Percentiles rank a stretch among this genome's conserved stretches.
phyloP scores from a whole-genome alignment of 192 early-diverging fungal genomes.

The Entomortierella chlamydospora region DNA sequence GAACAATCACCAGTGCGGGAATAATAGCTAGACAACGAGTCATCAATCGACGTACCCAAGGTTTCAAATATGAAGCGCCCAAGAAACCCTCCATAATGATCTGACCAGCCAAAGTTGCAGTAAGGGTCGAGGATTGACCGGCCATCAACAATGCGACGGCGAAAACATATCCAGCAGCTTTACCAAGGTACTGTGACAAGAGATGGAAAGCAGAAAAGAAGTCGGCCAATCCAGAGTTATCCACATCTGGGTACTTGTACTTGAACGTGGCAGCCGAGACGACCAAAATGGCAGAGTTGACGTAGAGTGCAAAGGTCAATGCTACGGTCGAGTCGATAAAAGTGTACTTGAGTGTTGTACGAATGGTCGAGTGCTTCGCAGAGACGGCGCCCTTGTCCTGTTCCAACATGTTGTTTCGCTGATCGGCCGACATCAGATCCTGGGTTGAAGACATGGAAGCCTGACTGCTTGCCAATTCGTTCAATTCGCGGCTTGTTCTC shows the following conservation, averaged over 20 bases:
- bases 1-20: conserved; percentile 75
- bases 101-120: conserved; percentile 89
- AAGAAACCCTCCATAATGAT: conserved; percentile 87
- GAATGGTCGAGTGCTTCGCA: conserved; percentile 54
- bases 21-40: conserved; percentile 80
- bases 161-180: conserved; percentile 74
- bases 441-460: conserved; percentile 33
- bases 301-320: conserved; percentile 76
- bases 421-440: conserved; percentile 29
- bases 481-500: conserved; percentile 52
- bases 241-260: conserved; percentile 52
- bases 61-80: conserved; percentile 62
- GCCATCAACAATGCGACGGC: conserved; percentile 80
- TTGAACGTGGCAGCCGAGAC: conserved; percentile 81
- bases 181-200: conserved; percentile 68
- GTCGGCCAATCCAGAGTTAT: conserved; percentile 64
- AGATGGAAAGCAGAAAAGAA: conserved; percentile 75
- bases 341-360: conserved; percentile 63
- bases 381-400: conserved; percentile 34
- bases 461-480: conserved; percentile 25
- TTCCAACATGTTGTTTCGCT: conserved; percentile 15
- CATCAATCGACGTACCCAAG: conserved; percentile 77
- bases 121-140: conserved; percentile 82
- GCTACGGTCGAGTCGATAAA: conserved; percentile 76
- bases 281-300: conserved; percentile 85